These are phyloP conservation scores for Yarrowia deformans DNA, from an alignment of 805 yeast species.

Conservation along the genomic window DNA sequence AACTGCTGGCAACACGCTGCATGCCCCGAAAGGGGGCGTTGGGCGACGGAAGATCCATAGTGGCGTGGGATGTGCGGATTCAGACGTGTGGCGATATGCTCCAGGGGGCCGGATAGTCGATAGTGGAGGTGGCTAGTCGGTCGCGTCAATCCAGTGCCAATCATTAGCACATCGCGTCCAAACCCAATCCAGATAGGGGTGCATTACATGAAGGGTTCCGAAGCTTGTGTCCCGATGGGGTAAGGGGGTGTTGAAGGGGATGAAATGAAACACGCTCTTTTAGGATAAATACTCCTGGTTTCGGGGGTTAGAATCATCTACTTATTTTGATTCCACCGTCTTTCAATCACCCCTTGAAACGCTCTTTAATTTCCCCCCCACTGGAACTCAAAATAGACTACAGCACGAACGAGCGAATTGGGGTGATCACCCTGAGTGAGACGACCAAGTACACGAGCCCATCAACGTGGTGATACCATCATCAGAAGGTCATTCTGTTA, in stretches of 20 bases:
- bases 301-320: too few relatives aligned
- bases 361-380: too few relatives aligned
- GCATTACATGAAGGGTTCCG: slow-evolving; percentile 3
- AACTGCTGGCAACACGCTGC: slow-evolving; percentile 35
- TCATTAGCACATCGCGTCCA: slow-evolving; percentile 24
- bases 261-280: background rate
- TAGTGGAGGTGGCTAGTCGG: background rate
- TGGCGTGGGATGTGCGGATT: background rate
- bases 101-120: background rate
- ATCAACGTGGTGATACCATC: too few relatives aligned
- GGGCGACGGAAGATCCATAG: slow-evolving; percentile 32
- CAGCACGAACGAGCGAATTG: too few relatives aligned
- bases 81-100: too few relatives aligned
- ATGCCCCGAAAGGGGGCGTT: slow-evolving; percentile 37
- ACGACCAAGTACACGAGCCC: too few relatives aligned
- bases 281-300: too few relatives aligned
- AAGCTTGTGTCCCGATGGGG: background rate
- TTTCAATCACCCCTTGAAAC: too few relatives aligned
- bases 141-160: slow-evolving; percentile 14
- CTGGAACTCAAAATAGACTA: too few relatives aligned
- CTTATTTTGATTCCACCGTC: too few relatives aligned
- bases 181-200: slow-evolving; percentile 34
- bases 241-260: background rate
- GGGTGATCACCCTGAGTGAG: too few relatives aligned
- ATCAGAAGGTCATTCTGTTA: too few relatives aligned